Conservation (phyloP, 176 grass and related monocot species). For the Carex scoparia region DNA sequence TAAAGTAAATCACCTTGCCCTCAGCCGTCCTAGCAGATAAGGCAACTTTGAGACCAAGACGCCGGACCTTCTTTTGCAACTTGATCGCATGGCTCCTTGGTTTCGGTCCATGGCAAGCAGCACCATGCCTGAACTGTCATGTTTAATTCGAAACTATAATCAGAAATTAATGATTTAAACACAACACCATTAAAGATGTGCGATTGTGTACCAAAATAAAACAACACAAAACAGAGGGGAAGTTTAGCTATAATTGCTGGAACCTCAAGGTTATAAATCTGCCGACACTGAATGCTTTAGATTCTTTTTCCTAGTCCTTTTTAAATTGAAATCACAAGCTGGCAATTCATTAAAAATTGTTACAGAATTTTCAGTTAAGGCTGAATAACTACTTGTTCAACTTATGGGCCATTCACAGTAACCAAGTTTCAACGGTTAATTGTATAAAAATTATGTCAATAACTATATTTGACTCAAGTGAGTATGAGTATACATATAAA, state of each 20-base stretch:
- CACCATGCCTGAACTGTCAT: constrained; percentile 75
- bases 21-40: constrained; percentile 77
- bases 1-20: constrained; percentile 54
- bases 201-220: neutral
- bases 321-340: neutral
- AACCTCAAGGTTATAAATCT: neutral
- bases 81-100: constrained; percentile 88
- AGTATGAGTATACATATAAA: neutral
- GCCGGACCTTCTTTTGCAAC: constrained; percentile 78
- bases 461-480: neutral
- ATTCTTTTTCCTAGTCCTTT: neutral
- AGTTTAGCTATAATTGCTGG: neutral
- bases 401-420: neutral
- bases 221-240: neutral
- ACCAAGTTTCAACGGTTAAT: neutral
- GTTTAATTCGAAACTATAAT: constrained; percentile 17
- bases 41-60: constrained; percentile 80
- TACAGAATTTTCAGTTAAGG: neutral
- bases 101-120: constrained; percentile 85
- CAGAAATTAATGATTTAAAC: neutral
- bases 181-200: constrained; percentile 3
- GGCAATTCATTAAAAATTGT: neutral
- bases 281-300: neutral
- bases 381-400: neutral
- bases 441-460: neutral